Evolutionary conservation across 2,329 filamentous ascomycete species (phyloP).

Genomic region (Rhynchosporium graminicola): DNA sequence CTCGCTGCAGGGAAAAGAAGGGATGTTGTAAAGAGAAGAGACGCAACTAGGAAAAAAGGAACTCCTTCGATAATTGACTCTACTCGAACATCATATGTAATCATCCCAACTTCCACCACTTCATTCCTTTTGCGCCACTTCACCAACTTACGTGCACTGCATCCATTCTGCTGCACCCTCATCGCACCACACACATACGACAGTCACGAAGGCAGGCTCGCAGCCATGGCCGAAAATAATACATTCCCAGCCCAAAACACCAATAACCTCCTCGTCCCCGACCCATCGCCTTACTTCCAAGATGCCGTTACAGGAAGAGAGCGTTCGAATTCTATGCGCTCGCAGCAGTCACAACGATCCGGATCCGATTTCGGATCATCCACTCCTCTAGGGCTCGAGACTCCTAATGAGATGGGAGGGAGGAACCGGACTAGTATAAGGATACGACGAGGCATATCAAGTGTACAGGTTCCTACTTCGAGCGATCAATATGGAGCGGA

Average conservation of each 20-base stretch:
- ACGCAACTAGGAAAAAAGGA: background rate
- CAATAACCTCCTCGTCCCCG: constrained; percentile 18
- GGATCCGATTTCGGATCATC: background rate
- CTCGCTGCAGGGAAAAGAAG: background rate
- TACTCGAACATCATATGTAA: background rate
- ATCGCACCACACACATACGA: background rate
- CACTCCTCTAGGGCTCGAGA: background rate
- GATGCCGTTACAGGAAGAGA: constrained; percentile 10
- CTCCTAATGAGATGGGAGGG: background rate
- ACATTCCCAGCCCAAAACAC: constrained; percentile 2
- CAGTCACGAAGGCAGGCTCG: background rate
- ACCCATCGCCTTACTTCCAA: constrained; percentile 14
- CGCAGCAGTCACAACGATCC: constrained; percentile 8
- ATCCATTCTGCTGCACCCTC: background rate
- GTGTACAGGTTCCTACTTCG: background rate
- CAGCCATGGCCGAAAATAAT: constrained; percentile 8
- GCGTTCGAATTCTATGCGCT: constrained; percentile 18
- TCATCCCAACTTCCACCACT: background rate
- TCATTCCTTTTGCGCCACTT: background rate
- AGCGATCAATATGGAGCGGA: background rate
- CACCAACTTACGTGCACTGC: constrained; percentile 7
- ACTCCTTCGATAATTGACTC: background rate
- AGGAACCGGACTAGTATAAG: constrained; percentile 32
- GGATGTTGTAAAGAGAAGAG: background rate
- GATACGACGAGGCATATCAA: constrained; percentile 26